Base-by-base conservation (phyloP, 2,329 filamentous ascomycete species). In the Colletotrichum sp. region DNA sequence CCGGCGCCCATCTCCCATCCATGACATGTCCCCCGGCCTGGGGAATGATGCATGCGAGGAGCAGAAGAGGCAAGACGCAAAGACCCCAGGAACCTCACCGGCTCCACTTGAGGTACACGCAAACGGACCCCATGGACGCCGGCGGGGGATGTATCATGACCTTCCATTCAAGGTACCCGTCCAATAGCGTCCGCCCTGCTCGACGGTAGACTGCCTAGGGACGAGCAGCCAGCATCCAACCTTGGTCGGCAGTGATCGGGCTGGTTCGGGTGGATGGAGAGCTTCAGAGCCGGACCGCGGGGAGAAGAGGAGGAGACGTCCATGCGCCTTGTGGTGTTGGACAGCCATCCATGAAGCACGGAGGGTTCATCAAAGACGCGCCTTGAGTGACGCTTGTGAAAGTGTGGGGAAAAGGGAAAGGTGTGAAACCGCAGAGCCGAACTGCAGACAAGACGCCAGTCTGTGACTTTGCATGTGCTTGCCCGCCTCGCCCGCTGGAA, bases 241-340 rank as follows among this genome's bases (percentile, higher is more conserved):
- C 68, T 64, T 26, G 65, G 71, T 84, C 83, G 83, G 83, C 80
- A 83, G 76, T 79, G 78, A 80, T 80, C 82, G 82, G 82, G 79
- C 79, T 82, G 71, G 78, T 81, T 84, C 83, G 83, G 82, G 77
- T 80, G 80, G 80, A 83, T 65, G 80, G 82, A 83, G 70, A 75
- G 71, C 72, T 69, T 36, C 34, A 76, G 55, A 75, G 67, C 72
- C 71, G 75, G 72, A 55, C 72, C n/a, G 72, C 72, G 71, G 76
- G 77, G 66, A 77, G 56, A 61, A 21, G 55, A 65, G 18, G 55
- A 65, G 18, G 61, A 70, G 32, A 67, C 58, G 58, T 48, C 66
- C 71, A 68, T 68, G 71, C 62, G 52, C 43, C n/a, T 43, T 43
- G 38, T 30, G n/a, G 48, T 48, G 72, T 74, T 74, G 71, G 71